Evolutionary conservation across 163 green algal species (phyloP).

Genomic region (Trebouxiophyceae sp.): DNA sequence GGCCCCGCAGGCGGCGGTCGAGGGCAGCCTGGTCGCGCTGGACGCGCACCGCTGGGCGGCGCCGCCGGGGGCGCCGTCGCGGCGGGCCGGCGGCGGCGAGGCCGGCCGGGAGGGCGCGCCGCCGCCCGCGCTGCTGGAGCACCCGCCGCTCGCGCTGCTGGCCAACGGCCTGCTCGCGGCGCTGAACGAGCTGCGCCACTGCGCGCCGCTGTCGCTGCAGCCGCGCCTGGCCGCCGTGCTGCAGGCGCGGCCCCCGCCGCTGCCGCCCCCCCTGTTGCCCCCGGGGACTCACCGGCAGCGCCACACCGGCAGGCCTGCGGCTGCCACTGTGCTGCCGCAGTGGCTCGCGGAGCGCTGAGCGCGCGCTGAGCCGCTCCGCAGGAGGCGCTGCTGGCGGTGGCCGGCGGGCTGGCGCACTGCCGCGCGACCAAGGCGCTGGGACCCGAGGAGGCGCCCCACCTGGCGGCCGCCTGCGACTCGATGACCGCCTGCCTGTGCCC

Average conservation of each 20-base stretch:
- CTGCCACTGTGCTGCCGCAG: too few relatives aligned
- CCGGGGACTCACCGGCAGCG: neutral
- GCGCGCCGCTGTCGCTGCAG: constrained; percentile 53
- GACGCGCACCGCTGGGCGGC: constrained; percentile 84
- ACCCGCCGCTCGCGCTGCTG: constrained; percentile 86
- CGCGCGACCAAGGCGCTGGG: constrained; percentile 38
- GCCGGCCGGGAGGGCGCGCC: constrained; percentile 32
- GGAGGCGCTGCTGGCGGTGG: constrained; percentile 43
- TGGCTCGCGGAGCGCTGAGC: neutral
- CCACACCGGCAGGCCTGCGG: neutral
- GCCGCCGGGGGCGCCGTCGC: constrained; percentile 46
- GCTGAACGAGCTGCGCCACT: constrained; percentile 96
- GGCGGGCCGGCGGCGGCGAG: constrained; percentile 13
- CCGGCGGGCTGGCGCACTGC: constrained; percentile 50
- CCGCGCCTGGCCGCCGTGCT: constrained; percentile 22
- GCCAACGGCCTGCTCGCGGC: constrained; percentile 82
- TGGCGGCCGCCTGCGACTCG: constrained; percentile 30
- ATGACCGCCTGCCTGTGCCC: constrained; percentile 45
- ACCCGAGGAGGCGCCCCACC: constrained; percentile 35
- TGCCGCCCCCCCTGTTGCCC: neutral
- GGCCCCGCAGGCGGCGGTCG: constrained; percentile 34
- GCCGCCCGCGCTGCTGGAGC: constrained; percentile 78
- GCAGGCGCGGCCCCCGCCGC: constrained; percentile 16
- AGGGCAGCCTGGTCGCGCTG: constrained; percentile 62
- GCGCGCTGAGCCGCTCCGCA: constrained; percentile 14